These are phyloP conservation scores for Piloderma croceum DNA, from an alignment of 768 basidiomycete genomes.

Conservation along the genomic window DNA sequence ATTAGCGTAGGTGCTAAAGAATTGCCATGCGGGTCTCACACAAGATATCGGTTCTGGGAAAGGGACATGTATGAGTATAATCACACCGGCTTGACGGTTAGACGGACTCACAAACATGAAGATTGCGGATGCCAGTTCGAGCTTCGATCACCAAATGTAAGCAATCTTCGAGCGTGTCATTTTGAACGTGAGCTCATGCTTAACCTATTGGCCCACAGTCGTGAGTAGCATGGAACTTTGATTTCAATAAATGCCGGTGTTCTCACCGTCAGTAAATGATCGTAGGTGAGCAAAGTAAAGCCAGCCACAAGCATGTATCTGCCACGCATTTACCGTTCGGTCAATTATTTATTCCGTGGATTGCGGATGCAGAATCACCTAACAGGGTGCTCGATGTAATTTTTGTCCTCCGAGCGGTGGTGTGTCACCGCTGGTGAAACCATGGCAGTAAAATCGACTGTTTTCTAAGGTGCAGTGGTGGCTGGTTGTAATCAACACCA, in stretches of 20 bases:
- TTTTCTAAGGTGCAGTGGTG: not conserved
- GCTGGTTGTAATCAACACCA: too few species aligned
- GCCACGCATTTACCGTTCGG: not conserved
- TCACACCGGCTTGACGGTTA: not conserved
- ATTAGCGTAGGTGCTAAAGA: too few species aligned
- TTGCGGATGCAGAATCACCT: constrained; percentile 3
- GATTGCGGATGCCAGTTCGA: constrained; percentile 19
- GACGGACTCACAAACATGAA: constrained; percentile 20
- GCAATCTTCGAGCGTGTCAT: constrained; percentile 9
- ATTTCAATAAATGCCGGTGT: not conserved
- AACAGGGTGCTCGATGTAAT: too few species aligned
- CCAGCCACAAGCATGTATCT: constrained; percentile 18
- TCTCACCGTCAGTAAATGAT: constrained; percentile 22
- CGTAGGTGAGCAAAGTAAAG: constrained; percentile 20
- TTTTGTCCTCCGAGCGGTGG: too few species aligned
- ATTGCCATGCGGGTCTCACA: too few species aligned
- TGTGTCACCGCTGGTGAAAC: not conserved
- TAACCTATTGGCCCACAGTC: constrained; percentile 9
- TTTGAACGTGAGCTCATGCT: constrained; percentile 15
- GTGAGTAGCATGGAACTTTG: not conserved
- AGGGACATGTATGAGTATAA: not conserved
- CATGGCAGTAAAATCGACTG: not conserved
- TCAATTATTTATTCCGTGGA: not conserved
- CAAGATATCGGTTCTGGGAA: constrained; percentile 22
- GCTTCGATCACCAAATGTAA: constrained; percentile 17